These are phyloP conservation scores for Trametopsis cervina DNA, from an alignment of 768 basidiomycete species.

Conservation along the genomic window DNA sequence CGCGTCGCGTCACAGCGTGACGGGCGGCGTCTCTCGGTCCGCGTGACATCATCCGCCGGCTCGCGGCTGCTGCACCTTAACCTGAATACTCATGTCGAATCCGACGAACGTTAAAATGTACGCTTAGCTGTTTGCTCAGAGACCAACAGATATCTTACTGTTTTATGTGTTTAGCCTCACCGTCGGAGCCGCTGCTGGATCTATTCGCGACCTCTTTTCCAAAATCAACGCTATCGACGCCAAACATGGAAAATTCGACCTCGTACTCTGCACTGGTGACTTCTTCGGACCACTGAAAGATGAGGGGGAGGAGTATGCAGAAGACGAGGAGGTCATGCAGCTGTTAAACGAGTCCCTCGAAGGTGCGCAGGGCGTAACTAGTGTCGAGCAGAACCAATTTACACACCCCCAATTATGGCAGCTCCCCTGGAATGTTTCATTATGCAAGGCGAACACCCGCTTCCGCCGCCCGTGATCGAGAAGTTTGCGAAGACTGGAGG, in stretches of 20 bases:
- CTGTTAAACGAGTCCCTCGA: constrained; percentile 63
- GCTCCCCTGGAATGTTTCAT: constrained; percentile 89
- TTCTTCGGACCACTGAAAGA: constrained; percentile 64
- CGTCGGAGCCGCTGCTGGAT: constrained; percentile 74
- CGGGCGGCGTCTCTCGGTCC: not conserved
- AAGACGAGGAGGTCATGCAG: constrained; percentile 46
- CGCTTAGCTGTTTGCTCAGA: too few species aligned
- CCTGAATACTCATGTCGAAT: constrained; percentile 2
- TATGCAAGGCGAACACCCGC: constrained; percentile 75
- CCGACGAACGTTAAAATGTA: constrained; percentile 4
- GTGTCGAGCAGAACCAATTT: too few species aligned
- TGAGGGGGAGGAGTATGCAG: constrained; percentile 22
- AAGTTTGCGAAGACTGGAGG: constrained; percentile 72
- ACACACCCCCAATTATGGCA: constrained; percentile 27
- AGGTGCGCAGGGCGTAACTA: constrained; percentile 40
- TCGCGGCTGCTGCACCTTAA: not conserved
- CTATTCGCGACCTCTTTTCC: constrained; percentile 63
- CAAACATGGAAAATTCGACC: constrained; percentile 91
- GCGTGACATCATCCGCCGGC: not conserved
- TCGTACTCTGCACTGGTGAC: constrained; percentile 76
- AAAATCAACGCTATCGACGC: constrained; percentile 82
- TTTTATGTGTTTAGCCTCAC: constrained; percentile 48
- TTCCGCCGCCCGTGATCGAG: constrained; percentile 68
- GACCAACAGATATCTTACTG: too few species aligned
- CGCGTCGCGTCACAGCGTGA: not conserved